Percentiles rank a stretch among this genome's conserved stretches.
phyloP scores from a whole-genome alignment of 345 rosid genomes.

The Hypericum perforatum region DNA sequence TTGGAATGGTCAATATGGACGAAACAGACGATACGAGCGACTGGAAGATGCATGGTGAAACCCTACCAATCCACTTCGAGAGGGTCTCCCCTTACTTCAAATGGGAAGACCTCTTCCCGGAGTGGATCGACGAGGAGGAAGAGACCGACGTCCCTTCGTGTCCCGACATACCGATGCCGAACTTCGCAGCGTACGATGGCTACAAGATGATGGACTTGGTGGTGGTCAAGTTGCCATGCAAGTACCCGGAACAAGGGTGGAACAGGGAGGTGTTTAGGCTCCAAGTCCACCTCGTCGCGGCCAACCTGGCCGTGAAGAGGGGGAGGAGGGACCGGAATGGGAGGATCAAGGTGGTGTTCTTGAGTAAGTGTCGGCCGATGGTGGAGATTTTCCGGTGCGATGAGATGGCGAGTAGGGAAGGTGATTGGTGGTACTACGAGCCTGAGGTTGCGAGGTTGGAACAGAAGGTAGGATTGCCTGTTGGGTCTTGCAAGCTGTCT shows the following conservation, averaged over 20 bases:
- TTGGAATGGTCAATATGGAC: constrained; percentile 78
- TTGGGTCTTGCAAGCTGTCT: constrained; percentile 75
- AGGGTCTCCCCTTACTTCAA: constrained; percentile 45
- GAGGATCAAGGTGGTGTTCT: constrained; percentile 59
- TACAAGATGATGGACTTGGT: constrained; percentile 47
- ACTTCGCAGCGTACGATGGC: constrained; percentile 24
- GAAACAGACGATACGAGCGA: constrained; percentile 38
- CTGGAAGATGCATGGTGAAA: constrained; percentile 53
- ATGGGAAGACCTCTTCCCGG: constrained; percentile 82
- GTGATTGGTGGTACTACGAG: constrained; percentile 77
- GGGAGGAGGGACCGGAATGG: constrained; percentile 46
- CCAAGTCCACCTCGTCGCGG: constrained; percentile 65
- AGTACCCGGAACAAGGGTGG: constrained; percentile 73
- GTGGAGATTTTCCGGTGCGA: constrained; percentile 73
- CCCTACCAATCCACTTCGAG: constrained; percentile 37
- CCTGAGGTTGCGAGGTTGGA: constrained; percentile 50
- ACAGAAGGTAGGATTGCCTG: constrained; percentile 62
- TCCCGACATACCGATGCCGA: constrained; percentile 87
- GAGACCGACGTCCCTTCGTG: constrained; percentile 52
- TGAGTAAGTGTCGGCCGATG: constrained; percentile 90
- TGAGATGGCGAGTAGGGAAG: constrained; percentile 62
- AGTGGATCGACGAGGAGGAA: constrained; percentile 98
- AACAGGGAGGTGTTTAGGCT: constrained; percentile 71
- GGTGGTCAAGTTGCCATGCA: constrained; percentile 72
- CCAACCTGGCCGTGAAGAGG: constrained; percentile 50